Evolutionary conservation across 768 basidiomycete genomes (phyloP).

Genomic region (Pisolithus albus): DNA sequence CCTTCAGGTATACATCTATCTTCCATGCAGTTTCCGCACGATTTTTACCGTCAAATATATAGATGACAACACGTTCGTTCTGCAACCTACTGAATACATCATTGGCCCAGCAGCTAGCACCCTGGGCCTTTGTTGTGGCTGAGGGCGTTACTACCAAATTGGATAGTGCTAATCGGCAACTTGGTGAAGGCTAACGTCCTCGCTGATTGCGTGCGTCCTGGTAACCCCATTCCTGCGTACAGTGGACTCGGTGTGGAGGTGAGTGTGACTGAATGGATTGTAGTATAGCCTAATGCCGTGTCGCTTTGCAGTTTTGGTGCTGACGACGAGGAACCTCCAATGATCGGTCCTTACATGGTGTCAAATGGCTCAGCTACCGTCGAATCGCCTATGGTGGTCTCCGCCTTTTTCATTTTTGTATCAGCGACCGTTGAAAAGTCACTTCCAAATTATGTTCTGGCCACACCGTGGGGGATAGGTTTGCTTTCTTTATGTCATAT

Average conservation of each 20-base stretch:
- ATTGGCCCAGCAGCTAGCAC: slow-evolving; percentile 62
- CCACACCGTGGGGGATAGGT: slow-evolving; percentile 40
- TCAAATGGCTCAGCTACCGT: slow-evolving; percentile 37
- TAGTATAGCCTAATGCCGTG: slow-evolving; percentile 1
- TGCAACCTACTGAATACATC: slow-evolving; percentile 72
- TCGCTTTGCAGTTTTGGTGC: slow-evolving; percentile 59
- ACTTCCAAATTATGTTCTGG: slow-evolving; percentile 62
- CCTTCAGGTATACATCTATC: slow-evolving; percentile 38
- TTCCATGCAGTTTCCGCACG: not conserved
- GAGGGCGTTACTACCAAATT: slow-evolving; percentile 51
- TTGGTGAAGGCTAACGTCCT: slow-evolving; percentile 38
- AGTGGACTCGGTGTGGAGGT: slow-evolving; percentile 78
- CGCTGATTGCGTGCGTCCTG: slow-evolving; percentile 14
- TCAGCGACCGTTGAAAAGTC: slow-evolving; percentile 63
- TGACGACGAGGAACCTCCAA: slow-evolving; percentile 61
- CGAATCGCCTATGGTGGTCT: slow-evolving; percentile 36
- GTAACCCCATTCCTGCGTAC: slow-evolving; percentile 65
- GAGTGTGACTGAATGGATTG: slow-evolving; percentile 2
- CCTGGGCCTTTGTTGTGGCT: slow-evolving; percentile 69
- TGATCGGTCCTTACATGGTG: slow-evolving; percentile 70
- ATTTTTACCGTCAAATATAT: slow-evolving; percentile 10
- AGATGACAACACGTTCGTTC: slow-evolving; percentile 38
- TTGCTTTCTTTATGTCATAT: too few species aligned
- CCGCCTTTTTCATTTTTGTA: slow-evolving; percentile 49
- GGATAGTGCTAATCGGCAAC: slow-evolving; percentile 80